A percentile compares a stretch with the other conserved stretches of the same genome.
Conservation (phyloP, 2,329 filamentous ascomycete genomes). For the Hymenoscyphus albidus region DNA sequence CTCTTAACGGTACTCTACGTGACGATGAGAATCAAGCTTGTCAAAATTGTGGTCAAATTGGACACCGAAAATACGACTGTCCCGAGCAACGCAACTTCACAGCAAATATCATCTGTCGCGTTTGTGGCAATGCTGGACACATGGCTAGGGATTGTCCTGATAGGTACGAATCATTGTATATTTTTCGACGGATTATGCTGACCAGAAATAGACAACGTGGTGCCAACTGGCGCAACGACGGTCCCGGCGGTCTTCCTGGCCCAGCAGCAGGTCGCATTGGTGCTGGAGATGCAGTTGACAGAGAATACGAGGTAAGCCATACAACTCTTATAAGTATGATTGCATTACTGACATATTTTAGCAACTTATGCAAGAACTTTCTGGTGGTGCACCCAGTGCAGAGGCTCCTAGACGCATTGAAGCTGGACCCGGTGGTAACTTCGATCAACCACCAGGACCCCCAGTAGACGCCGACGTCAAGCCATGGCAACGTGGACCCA, state of each 20-base stretch:
- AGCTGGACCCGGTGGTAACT: slow-evolving; percentile 63
- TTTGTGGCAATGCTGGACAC: slow-evolving; percentile 95
- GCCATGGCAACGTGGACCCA: slow-evolving; percentile 86
- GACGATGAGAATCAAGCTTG: slow-evolving; percentile 99
- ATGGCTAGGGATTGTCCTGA: slow-evolving; percentile 99
- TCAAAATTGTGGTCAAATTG: slow-evolving; percentile 98
- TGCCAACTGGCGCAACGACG: slow-evolving; percentile 84
- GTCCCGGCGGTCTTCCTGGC: slow-evolving; percentile 43
- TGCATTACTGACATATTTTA: slow-evolving; percentile 39
- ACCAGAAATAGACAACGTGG: slow-evolving; percentile 61
- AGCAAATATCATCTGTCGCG: slow-evolving; percentile 97
- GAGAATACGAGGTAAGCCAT: slow-evolving; percentile 82
- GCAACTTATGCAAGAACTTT: slow-evolving; percentile 98
- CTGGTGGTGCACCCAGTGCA: slow-evolving; percentile 61
- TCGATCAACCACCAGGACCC: slow-evolving; percentile 43
- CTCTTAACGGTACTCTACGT: slow-evolving; percentile 96
- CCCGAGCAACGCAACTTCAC: slow-evolving; percentile 97
- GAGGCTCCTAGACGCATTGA: slow-evolving; percentile 77
- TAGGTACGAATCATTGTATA: slow-evolving; percentile 40
- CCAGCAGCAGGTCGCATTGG: slow-evolving; percentile 62
- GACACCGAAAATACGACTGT: slow-evolving; percentile 97
- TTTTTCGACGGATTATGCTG: slow-evolving; percentile 13
- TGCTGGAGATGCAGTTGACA: slow-evolving; percentile 78
- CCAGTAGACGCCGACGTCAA: slow-evolving; percentile 56
- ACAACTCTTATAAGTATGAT: slow-evolving; percentile 15